Evolutionary conservation across 495 filamentous ascomycete species (phyloP), one percentile per base, ranked within the genome.

Genomic region (Annulohypoxylon nitens): DNA sequence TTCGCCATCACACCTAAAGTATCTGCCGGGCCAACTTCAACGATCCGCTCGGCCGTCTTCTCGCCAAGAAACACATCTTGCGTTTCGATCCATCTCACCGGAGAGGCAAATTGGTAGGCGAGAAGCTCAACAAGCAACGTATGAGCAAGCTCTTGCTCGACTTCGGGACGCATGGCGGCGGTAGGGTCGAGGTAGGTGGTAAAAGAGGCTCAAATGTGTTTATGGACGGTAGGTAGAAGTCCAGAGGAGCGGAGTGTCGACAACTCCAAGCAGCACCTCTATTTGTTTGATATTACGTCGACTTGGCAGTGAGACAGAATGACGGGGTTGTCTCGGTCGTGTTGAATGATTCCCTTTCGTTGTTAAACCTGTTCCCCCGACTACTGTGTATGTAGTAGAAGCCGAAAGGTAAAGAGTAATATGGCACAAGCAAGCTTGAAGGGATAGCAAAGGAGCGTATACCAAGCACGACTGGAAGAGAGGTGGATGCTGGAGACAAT

Each of bases 1-100:
- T 95, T 96, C 54, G 96, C 96, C 96, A 99, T 99, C 53, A 92
- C 95, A 77, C 96, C 95, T 30, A 99, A 87, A n/a, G 96, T 99
- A 81, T 99, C 96, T 70, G 95, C 94, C 8, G 96, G 96, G 75
- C 96, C 96, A 78, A 99, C 91, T 81, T 99, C 96, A 71, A 99
- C 96, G 73, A 99, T 95, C 71, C 97, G 90, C 86, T 99, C 96
- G 16, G 96, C 97, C 50, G 90, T 90, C 83, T 97, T 95, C 80
- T 98, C 95, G 48, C 90, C 94, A 47, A 99, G 92, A 75, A 99
- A 93, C 61, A 99, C 97, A 94, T 99, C 96, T 84, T 99, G 96
- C 7, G 96, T 98, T 83, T 98, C 96, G 81, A 99, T 99, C 92
- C 96, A 99, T 89, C 96, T 90, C 67, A 99, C 96, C 33, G 96